Evolutionary conservation across 768 basidiomycete genomes (phyloP), one percentile per base, ranked within the genome.

Genomic region (Xanthoconium stramineum): DNA sequence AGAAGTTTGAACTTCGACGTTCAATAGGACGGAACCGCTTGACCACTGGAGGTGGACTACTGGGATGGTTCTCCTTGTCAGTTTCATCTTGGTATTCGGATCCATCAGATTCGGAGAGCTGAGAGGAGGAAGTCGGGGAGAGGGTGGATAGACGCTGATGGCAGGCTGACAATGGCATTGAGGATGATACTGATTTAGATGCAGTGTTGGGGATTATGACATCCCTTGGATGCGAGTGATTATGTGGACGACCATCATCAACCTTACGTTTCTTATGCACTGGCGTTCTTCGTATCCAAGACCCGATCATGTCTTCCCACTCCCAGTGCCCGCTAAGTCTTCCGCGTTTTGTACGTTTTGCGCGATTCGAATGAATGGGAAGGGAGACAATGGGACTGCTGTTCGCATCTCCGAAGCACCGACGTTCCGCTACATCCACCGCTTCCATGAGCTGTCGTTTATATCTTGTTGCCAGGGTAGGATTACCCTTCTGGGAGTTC

Each of bases 371-470:
- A 45, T 30, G 57, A 14, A 37, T 33, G 28, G 63, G 52, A 7
- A 58, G 59, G n/a, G 55, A 37, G 7, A 61, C 47, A 37, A 59
- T 37, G 28, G 65, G 66, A 46, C 65, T 64, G 44, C 44, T 56
- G 42, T 50, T 46, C 17, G 42, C 24, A 43, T 49, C 52, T 20
- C 75, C 77, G 37, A 79, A 80, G 55, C 78, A 81, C 40, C 74
- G 72, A 37, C 68, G 62, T 65, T 85, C 83, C 12, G 82, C 81
- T n/a, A 74, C 74, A 29, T 83, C 83, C 17, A 82, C 76, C 15
- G 66, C 61, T 35, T 74, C 74, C 51, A 83, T 77, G 17, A 83
- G 63, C 47, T 73, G 62, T 32, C 64, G 65, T n/a, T 75, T 75
- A 58, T 77, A 74, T 32, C 61, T 59, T 50, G 69, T 68, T 45